A percentile compares a stretch with the other conserved stretches of the same genome.
These are phyloP conservation scores for Neurospora hispaniola DNA, from an alignment of 495 filamentous ascomycete species.

Conservation along the genomic window DNA sequence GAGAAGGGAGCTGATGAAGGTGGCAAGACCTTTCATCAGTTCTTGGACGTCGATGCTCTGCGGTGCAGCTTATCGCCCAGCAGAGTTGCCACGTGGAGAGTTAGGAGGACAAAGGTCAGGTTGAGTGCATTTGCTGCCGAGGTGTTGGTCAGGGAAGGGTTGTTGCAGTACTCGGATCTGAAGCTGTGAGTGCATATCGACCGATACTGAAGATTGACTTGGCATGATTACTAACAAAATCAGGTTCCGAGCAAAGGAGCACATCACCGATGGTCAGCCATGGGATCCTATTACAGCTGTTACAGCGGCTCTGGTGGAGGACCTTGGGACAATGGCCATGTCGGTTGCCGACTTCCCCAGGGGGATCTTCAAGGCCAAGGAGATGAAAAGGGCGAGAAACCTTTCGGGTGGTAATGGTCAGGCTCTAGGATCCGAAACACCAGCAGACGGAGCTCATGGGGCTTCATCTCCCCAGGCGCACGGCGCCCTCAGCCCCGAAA, in stretches of 20 bases:
- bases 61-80: slow-evolving; percentile 55
- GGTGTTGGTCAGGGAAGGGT: slow-evolving; percentile 49
- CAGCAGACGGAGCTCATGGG: background rate
- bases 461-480: background rate
- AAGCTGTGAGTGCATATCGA: slow-evolving; percentile 45
- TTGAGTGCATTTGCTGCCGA: slow-evolving; percentile 62
- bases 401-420: background rate
- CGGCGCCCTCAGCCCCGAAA: background rate
- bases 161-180: slow-evolving; percentile 51
- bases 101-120: slow-evolving; percentile 50
- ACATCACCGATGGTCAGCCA: slow-evolving; percentile 62
- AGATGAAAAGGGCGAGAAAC: background rate
- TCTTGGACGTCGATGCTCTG: slow-evolving; percentile 48
- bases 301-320: slow-evolving; percentile 64
- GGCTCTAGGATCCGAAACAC: slow-evolving; percentile 4
- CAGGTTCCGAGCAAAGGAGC: slow-evolving; percentile 57
- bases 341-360: slow-evolving; percentile 73
- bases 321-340: slow-evolving; percentile 63
- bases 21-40: slow-evolving; percentile 58
- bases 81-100: slow-evolving; percentile 58
- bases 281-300: slow-evolving; percentile 63
- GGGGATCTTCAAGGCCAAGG: slow-evolving; percentile 45
- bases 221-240: slow-evolving; percentile 10
- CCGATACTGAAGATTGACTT: background rate
- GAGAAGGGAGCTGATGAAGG: slow-evolving; percentile 57